Evolutionary conservation across 2,329 filamentous ascomycete genomes (phyloP).

Genomic region (Botryotinia calthae): DNA sequence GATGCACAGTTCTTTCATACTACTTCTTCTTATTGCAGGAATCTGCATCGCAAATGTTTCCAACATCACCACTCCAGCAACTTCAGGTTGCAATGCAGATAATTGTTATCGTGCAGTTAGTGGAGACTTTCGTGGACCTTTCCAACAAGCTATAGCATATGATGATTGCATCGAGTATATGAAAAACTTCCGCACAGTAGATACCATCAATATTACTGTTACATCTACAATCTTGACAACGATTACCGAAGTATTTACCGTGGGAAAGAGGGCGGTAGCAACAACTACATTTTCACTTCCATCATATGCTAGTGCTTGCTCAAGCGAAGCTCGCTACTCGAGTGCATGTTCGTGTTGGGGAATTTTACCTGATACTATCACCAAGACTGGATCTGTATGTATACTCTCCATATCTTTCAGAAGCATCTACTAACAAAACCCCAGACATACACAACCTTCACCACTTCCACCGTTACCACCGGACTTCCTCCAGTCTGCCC

Average conservation of each 20-base stretch:
- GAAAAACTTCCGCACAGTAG: background rate
- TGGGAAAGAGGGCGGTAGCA: constrained; percentile 6
- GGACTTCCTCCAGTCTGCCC: background rate
- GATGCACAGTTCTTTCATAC: background rate
- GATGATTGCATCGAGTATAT: constrained; percentile 15
- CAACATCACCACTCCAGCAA: background rate
- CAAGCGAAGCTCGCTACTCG: constrained; percentile 13
- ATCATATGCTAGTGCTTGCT: constrained; percentile 19
- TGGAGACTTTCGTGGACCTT: constrained; percentile 18
- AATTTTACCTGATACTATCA: constrained; percentile 1
- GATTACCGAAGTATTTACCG: constrained; percentile 13
- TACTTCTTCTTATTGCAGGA: background rate
- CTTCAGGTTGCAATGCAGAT: constrained; percentile 14
- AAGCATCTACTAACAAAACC: background rate
- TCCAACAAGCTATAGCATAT: constrained; percentile 15
- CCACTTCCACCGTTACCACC: constrained; percentile 12
- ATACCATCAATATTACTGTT: constrained; percentile 12
- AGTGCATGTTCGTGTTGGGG: constrained; percentile 23
- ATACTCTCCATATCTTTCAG: background rate
- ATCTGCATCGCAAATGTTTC: background rate
- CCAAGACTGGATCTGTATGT: background rate
- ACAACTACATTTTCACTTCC: constrained; percentile 16
- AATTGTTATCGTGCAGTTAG: constrained; percentile 21
- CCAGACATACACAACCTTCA: constrained; percentile 13
- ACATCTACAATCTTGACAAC: constrained; percentile 15